Percentiles rank a stretch among this genome's conserved stretches.
Evolutionary conservation across 345 rosid species (phyloP).

Genomic region (Murraya koenigii): DNA sequence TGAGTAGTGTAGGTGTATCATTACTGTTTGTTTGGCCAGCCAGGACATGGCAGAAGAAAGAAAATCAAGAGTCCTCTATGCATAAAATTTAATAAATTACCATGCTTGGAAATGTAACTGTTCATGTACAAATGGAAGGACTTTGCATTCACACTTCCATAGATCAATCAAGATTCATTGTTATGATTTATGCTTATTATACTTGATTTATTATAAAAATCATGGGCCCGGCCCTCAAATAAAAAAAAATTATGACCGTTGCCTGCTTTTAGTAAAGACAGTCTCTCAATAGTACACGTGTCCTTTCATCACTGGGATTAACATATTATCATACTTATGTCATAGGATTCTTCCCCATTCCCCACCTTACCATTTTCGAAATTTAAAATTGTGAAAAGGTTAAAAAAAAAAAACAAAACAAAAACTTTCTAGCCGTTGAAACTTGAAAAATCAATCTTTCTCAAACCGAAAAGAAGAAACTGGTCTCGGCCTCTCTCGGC

Average conservation of each 20-base stretch:
- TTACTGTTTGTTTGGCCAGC: not conserved
- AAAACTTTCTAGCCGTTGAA: constrained; percentile 76
- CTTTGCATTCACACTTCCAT: no score
- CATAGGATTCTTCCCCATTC: not conserved
- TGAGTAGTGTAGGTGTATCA: not conserved
- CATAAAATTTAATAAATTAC: not conserved
- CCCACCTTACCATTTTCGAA: constrained; percentile 19
- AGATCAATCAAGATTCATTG: no score
- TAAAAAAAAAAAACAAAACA: not conserved
- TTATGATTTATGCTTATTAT: no score
- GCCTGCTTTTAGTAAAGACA: not conserved
- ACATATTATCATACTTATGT: not conserved
- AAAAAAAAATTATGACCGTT: constrained; percentile 26
- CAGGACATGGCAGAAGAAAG: not conserved
- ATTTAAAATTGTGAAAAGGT: constrained; percentile 17
- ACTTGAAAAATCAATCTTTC: constrained; percentile 15
- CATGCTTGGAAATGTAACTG: constrained; percentile 2
- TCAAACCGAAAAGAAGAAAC: not conserved
- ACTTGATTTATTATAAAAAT: no score
- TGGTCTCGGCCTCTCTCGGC: not conserved
- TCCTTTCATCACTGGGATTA: not conserved
- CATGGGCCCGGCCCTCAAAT: not conserved
- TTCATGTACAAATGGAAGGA: not conserved
- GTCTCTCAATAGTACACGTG: not conserved
- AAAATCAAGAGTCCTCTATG: not conserved